Evolutionary conservation across 148 eudicot genomes (phyloP).

Genomic region (Rhododendron simsii): DNA sequence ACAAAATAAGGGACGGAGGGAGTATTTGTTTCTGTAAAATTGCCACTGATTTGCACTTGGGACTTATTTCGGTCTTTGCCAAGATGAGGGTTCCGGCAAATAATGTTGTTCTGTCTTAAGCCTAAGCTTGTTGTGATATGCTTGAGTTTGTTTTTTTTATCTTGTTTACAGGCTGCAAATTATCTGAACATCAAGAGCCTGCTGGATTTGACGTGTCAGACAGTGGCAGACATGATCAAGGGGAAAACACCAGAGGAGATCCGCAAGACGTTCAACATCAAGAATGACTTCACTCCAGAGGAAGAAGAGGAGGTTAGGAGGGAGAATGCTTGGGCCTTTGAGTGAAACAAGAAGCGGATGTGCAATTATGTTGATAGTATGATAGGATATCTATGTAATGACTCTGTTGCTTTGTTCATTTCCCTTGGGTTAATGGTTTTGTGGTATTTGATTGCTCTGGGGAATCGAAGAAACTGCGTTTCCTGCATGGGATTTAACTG

Average conservation of each 20-base stretch:
- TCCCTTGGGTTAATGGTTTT: neutral
- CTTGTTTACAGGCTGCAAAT: constrained; percentile 25
- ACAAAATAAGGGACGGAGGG: no score
- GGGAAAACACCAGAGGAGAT: constrained; percentile 49
- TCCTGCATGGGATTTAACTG: neutral
- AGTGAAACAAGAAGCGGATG: constrained; percentile 11
- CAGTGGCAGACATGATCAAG: constrained; percentile 47
- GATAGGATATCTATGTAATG: neutral
- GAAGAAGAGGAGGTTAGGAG: constrained; percentile 44
- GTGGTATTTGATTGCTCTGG: neutral
- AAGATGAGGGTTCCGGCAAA: neutral
- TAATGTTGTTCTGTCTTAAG: neutral
- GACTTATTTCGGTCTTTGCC: neutral
- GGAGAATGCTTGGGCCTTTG: constrained; percentile 52
- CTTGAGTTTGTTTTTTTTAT: neutral
- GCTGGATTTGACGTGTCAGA: constrained; percentile 37
- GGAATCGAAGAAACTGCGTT: neutral
- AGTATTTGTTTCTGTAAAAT: neutral
- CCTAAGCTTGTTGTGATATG: neutral
- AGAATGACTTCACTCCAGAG: constrained; percentile 39
- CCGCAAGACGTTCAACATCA: constrained; percentile 31
- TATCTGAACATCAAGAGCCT: constrained; percentile 37
- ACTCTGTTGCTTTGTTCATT: neutral
- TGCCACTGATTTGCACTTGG: neutral
- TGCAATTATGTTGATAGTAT: neutral